These are phyloP conservation scores for Botryotinia globosa DNA, from an alignment of 2,329 filamentous ascomycete genomes.

Conservation along the genomic window DNA sequence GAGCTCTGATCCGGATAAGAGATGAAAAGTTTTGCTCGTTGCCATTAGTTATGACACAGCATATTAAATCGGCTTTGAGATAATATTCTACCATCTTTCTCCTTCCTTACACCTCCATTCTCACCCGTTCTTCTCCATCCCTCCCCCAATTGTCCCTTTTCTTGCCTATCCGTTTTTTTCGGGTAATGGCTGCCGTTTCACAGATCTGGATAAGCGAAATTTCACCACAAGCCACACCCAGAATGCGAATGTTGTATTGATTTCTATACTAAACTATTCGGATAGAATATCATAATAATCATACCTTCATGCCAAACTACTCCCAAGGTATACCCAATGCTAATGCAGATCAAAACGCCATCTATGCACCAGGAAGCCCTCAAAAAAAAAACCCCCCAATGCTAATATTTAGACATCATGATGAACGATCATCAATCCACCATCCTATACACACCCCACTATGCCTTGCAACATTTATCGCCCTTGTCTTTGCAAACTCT, in stretches of 20 bases:
- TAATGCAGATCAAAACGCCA: constrained; percentile 4
- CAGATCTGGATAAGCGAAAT: neutral
- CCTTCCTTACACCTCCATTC: neutral
- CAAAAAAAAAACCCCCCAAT: neutral
- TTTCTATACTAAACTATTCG: neutral
- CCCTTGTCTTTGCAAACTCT: neutral
- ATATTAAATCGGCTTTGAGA: neutral
- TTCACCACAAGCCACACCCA: neutral
- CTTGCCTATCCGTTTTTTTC: neutral
- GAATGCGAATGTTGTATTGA: neutral
- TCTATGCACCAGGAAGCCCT: neutral
- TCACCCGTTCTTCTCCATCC: too few relatives aligned
- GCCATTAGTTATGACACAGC: neutral
- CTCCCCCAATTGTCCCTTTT: neutral
- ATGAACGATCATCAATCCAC: neutral
- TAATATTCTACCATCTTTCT: neutral
- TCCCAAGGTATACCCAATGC: constrained; percentile 7
- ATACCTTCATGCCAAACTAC: neutral
- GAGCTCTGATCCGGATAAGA: neutral
- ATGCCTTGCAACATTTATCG: neutral
- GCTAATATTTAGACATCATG: neutral
- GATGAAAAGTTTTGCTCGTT: neutral
- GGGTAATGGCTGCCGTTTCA: neutral
- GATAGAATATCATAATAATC: neutral
- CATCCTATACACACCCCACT: neutral